Conservation (phyloP, 202 grass and related monocot species). For the Alloteropsis angusta region DNA sequence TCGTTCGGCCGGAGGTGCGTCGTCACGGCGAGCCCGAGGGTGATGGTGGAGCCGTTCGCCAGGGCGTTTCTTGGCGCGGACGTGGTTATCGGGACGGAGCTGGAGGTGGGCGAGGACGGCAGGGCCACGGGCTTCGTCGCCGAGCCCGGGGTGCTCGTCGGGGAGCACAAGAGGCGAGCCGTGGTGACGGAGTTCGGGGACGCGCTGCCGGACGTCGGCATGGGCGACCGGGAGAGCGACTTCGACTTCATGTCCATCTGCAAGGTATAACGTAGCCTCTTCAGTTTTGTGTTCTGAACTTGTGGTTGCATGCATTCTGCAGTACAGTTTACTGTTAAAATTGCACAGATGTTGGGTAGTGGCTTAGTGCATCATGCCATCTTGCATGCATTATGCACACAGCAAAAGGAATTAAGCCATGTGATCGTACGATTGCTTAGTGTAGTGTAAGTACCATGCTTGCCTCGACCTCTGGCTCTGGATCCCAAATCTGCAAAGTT, state of each 20-base stretch:
- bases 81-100: slow-evolving; percentile 63
- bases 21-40: slow-evolving; percentile 60
- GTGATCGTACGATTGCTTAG: neutral
- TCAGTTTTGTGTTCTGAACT: neutral
- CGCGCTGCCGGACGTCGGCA: slow-evolving; percentile 48
- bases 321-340: neutral
- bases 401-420: neutral
- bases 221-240: slow-evolving; percentile 65
- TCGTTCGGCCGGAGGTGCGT: slow-evolving; percentile 43
- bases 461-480: neutral
- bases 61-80: slow-evolving; percentile 55
- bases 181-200: slow-evolving; percentile 46
- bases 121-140: slow-evolving; percentile 51
- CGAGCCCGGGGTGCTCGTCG: slow-evolving; percentile 44
- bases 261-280: slow-evolving; percentile 33
- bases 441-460: neutral
- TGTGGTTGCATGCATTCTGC: neutral
- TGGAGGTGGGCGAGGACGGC: slow-evolving; percentile 45
- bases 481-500: neutral
- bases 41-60: slow-evolving; percentile 75
- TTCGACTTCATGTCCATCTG: slow-evolving; percentile 76
- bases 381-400: neutral
- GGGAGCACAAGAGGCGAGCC: slow-evolving; percentile 56
- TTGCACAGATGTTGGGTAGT: neutral
- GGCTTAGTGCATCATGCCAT: neutral